Evolutionary conservation across 2,329 filamentous ascomycete species (phyloP).

Genomic region (Hysterium pulicare): DNA sequence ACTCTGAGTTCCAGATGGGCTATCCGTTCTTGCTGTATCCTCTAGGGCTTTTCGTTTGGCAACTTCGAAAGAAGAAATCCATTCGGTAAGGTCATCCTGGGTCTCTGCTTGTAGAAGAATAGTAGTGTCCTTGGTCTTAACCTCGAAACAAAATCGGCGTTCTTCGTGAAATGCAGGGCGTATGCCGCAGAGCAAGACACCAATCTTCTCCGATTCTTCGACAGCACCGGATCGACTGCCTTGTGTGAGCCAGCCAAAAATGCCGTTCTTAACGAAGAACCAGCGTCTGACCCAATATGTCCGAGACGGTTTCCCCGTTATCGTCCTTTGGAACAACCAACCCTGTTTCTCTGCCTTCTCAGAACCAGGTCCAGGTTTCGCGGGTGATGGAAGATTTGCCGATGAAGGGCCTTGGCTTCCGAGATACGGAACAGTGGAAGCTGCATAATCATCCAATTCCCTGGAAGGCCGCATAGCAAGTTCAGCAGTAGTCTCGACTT

Average conservation of each 20-base stretch:
- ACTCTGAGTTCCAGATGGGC: conserved; percentile 40
- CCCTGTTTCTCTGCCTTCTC: conserved; percentile 77
- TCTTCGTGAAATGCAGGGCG: conserved; percentile 91
- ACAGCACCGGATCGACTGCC: conserved; percentile 77
- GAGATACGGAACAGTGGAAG: conserved; percentile 84
- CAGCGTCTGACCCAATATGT: conserved; percentile 88
- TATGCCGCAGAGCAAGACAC: conserved; percentile 88
- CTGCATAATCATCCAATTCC: conserved; percentile 88
- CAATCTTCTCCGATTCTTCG: conserved; percentile 93
- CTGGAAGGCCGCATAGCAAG: conserved; percentile 72
- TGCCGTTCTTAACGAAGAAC: conserved; percentile 94
- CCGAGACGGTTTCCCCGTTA: conserved; percentile 83
- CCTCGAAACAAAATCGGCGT: conserved; percentile 92
- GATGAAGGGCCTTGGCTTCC: conserved; percentile 65
- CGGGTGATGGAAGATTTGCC: conserved; percentile 42
- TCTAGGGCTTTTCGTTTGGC: conserved; percentile 92
- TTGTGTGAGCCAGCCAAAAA: conserved; percentile 92
- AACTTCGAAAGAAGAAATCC: conserved; percentile 89
- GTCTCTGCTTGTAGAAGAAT: conserved; percentile 90
- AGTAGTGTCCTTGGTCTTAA: conserved; percentile 94
- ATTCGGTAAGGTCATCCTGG: conserved; percentile 86
- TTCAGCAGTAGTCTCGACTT: conserved; percentile 77
- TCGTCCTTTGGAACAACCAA: conserved; percentile 81
- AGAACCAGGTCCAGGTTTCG: conserved; percentile 50
- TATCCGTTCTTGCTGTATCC: conserved; percentile 55